Percentiles rank a stretch among this genome's conserved stretches.
These are phyloP conservation scores for Amanita rimosa DNA, from an alignment of 768 basidiomycete species.

Conservation along the genomic window DNA sequence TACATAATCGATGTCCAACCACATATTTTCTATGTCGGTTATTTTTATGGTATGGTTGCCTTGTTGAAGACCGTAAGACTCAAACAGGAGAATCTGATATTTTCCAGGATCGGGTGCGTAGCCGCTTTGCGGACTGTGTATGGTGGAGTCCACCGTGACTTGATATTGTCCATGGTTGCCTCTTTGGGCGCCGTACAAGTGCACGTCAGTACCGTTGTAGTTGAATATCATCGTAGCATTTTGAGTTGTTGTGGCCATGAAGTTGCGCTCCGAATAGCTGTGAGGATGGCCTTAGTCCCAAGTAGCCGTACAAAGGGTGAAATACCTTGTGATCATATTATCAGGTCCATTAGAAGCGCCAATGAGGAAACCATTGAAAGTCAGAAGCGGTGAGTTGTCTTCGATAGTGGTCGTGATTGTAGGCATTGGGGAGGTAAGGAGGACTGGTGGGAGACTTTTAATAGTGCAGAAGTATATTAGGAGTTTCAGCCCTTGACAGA, in stretches of 20 bases:
- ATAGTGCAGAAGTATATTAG: background rate
- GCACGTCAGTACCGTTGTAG: conserved; percentile 39
- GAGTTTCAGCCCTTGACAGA: background rate
- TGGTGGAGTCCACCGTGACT: conserved; percentile 26
- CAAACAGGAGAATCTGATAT: background rate
- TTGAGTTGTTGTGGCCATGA: conserved; percentile 19
- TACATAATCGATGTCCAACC: conserved; percentile 5
- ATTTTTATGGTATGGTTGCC: background rate
- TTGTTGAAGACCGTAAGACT: background rate
- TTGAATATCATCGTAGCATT: conserved; percentile 24
- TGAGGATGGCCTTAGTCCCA: background rate
- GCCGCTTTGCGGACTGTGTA: background rate
- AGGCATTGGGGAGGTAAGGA: conserved; percentile 14
- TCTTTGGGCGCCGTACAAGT: conserved; percentile 39
- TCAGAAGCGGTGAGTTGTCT: conserved; percentile 21
- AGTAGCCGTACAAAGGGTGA: background rate
- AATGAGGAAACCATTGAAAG: conserved; percentile 9
- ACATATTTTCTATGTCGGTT: background rate
- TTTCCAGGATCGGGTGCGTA: background rate
- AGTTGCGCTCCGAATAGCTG: conserved; percentile 27
- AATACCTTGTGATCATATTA: background rate
- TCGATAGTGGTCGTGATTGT: conserved; percentile 21
- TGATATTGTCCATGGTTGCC: conserved; percentile 20
- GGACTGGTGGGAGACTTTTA: too few species aligned
- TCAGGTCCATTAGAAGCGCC: background rate